These are phyloP conservation scores for Hymenoscyphus repandus DNA, from an alignment of 2,329 filamentous ascomycete species.

Conservation along the genomic window DNA sequence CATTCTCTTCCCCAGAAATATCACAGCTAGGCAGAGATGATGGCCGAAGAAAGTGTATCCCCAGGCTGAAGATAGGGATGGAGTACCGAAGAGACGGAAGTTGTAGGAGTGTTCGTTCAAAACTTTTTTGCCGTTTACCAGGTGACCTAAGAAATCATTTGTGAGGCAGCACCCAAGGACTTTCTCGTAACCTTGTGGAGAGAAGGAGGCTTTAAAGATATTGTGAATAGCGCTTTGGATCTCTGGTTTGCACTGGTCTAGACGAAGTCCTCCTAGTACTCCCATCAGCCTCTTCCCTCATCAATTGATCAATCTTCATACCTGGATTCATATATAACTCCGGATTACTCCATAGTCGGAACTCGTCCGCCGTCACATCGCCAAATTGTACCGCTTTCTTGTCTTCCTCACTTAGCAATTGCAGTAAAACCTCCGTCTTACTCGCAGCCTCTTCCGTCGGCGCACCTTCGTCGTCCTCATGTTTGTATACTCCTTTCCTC, in stretches of 20 bases:
- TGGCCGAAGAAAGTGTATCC: constrained; percentile 57
- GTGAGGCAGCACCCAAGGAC: constrained; percentile 26
- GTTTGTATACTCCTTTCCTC: constrained; percentile 22
- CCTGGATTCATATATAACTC: constrained; percentile 29
- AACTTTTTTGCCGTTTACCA: constrained; percentile 26
- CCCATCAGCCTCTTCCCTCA: background rate
- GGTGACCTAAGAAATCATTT: constrained; percentile 26
- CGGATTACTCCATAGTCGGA: constrained; percentile 29
- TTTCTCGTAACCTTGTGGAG: constrained; percentile 24
- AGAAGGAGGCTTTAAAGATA: constrained; percentile 24
- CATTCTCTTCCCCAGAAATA: constrained; percentile 60
- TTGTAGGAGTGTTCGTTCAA: constrained; percentile 29
- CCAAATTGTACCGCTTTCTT: constrained; percentile 21
- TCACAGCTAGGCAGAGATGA: constrained; percentile 68
- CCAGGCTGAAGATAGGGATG: constrained; percentile 22
- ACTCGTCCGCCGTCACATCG: constrained; percentile 26
- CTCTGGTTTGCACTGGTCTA: constrained; percentile 22
- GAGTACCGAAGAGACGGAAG: constrained; percentile 26
- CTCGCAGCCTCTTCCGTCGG: constrained; percentile 23
- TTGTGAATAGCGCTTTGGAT: constrained; percentile 23
- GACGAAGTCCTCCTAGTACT: constrained; percentile 22
- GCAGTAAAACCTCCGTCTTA: constrained; percentile 16
- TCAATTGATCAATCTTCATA: constrained; percentile 1
- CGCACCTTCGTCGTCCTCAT: constrained; percentile 28
- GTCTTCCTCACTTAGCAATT: constrained; percentile 18